Conservation (phyloP, 768 basidiomycete genomes). For the Thelephora ganbajun region DNA sequence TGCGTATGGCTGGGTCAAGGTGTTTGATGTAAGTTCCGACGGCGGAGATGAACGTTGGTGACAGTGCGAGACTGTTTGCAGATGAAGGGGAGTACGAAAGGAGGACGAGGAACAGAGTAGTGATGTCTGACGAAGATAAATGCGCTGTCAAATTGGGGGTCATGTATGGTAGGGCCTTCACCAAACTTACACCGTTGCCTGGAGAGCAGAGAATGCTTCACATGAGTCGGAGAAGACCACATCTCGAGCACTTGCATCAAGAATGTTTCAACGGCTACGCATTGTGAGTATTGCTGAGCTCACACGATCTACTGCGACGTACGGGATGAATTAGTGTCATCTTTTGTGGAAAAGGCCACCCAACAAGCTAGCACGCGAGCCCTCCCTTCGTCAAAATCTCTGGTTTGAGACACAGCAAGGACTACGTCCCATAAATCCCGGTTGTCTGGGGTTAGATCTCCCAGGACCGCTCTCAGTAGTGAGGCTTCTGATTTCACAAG, state of each 20-base stretch:
- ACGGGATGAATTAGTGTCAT: neutral
- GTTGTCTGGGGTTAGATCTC: conserved; percentile 26
- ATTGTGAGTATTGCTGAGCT: neutral
- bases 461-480: conserved; percentile 41
- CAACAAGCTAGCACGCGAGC: conserved; percentile 60
- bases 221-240: conserved; percentile 69
- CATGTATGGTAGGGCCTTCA: too few relatives aligned
- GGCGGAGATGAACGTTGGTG: conserved; percentile 48
- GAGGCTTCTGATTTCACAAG: conserved; percentile 38
- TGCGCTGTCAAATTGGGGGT: too few relatives aligned
- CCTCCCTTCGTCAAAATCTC: conserved; percentile 44
- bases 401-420: conserved; percentile 35
- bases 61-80: conserved; percentile 31
- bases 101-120: conserved; percentile 52
- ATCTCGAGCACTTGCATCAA: conserved; percentile 35
- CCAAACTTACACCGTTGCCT: conserved; percentile 56
- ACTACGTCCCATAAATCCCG: conserved; percentile 38
- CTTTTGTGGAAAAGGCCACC: conserved; percentile 30
- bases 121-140: conserved; percentile 41
- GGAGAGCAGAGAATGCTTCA: conserved; percentile 65
- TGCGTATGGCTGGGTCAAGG: conserved; percentile 58
- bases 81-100: conserved; percentile 50
- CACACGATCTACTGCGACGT: neutral
- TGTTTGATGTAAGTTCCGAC: conserved; percentile 70
- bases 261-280: conserved; percentile 31